A percentile compares a stretch with the other conserved stretches of the same genome.
These are phyloP conservation scores for Achaetomiella virescens DNA, from an alignment of 495 filamentous ascomycete species.

Conservation along the genomic window DNA sequence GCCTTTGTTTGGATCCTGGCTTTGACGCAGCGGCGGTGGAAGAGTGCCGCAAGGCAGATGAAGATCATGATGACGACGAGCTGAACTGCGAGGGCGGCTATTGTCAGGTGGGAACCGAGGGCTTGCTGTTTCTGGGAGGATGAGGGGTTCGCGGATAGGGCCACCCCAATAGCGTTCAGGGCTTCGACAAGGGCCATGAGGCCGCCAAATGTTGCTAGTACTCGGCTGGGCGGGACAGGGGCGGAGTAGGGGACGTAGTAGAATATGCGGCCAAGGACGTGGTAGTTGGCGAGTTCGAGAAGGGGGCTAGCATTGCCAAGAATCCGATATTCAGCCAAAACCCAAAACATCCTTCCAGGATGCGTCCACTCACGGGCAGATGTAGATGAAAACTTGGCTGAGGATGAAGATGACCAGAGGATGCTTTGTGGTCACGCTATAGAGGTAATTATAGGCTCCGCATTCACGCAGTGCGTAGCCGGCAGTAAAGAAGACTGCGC, in stretches of 20 bases:
- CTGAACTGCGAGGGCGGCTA: constrained; percentile 28
- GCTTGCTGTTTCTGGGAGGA: neutral
- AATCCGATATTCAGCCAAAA: too few species aligned
- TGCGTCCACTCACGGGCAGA: constrained; percentile 28
- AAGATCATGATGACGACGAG: constrained; percentile 26
- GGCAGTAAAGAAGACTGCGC: constrained; percentile 22
- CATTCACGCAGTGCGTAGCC: constrained; percentile 30
- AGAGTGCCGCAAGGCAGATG: constrained; percentile 23
- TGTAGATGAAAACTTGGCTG: constrained; percentile 29
- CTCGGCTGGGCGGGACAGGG: constrained; percentile 23
- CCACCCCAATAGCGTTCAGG: constrained; percentile 31
- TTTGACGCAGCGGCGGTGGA: constrained; percentile 26
- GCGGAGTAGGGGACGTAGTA: constrained; percentile 31
- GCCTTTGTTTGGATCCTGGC: constrained; percentile 1
- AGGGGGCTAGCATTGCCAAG: constrained; percentile 22
- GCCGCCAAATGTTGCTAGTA: constrained; percentile 28
- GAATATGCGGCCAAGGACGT: constrained; percentile 34
- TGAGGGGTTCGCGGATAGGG: constrained; percentile 25
- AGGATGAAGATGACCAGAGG: constrained; percentile 23
- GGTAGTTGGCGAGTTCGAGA: constrained; percentile 38
- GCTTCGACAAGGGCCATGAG: constrained; percentile 28
- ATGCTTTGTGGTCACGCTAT: constrained; percentile 1
- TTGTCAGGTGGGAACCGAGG: constrained; percentile 23
- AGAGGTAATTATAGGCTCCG: constrained; percentile 31
- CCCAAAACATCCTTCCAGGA: too few species aligned